Base-by-base conservation (phyloP, 2,329 filamentous ascomycete species). In the Diaporthe nobilis region DNA sequence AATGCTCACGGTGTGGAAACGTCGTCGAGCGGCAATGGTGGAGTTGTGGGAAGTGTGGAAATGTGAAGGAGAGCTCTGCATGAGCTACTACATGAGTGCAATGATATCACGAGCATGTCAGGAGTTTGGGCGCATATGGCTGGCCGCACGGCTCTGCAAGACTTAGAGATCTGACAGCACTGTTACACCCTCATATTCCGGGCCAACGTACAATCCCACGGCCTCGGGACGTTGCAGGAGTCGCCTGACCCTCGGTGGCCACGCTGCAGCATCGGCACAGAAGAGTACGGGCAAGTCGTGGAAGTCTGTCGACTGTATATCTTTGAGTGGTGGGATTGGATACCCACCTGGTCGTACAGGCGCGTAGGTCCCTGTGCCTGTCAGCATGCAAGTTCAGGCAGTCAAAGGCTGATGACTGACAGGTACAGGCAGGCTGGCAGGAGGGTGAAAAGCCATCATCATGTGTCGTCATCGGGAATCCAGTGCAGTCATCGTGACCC, bases 1-100 rank as follows among this genome's bases (percentile, higher is more conserved):
- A 83, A 44, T 92, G 90, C 78, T 85, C 84, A 22, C 85, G 85
- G 73, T 92, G 90, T 77, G 86, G 86, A 12, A 88, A 85, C 2
- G 80, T 83, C 37, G 89, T 91, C 84, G 88, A 90, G 74, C 83
- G 84, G 60, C 85, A 87, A 77, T 91, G 89, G 88, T 91, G 90
- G 89, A 89, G 87, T 34, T 92, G 90, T 78, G 87, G 86, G 25
- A 81, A 85, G 4, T 92, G 90, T 79, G 89, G 89, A 2, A 86
- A 83, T 77, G 86, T 91, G 82, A 91, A 91, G 82, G 85, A 87
- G 15, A 86, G 81, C 76, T 90, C 87, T 70, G 80, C 78, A 78
- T 73, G 58, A 73, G 13, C 83, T 79, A 79, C 49, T 34, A 25
- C n/a, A 37, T 47, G 25, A 25, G 37, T 22, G 49, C 25, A 42